phyloP scores from a whole-genome alignment of 768 basidiomycete genomes.

The Xerocomellus chrysenteron region DNA sequence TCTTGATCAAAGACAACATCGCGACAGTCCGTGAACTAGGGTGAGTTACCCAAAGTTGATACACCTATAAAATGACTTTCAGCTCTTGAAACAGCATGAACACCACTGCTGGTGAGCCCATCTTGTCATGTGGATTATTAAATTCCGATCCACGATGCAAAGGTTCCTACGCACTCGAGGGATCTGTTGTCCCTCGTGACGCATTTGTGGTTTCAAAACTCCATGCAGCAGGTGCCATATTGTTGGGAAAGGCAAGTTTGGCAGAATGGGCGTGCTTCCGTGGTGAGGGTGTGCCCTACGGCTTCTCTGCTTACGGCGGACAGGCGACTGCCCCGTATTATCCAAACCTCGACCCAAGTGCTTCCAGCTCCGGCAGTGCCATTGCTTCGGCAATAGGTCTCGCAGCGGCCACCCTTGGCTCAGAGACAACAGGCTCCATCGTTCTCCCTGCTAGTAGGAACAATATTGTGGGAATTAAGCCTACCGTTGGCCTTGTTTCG shows the following conservation, averaged over 20 bases:
- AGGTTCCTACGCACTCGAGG: slow-evolving; percentile 39
- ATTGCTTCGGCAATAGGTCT: slow-evolving; percentile 46
- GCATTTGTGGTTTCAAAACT: slow-evolving; percentile 34
- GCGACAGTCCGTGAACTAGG: slow-evolving; percentile 31
- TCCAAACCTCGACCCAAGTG: slow-evolving; percentile 40
- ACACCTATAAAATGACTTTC: not conserved
- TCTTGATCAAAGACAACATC: slow-evolving; percentile 53
- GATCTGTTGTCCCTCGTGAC: slow-evolving; percentile 39
- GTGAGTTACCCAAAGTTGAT: slow-evolving; percentile 9
- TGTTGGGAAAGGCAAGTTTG: slow-evolving; percentile 43
- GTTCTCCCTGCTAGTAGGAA: slow-evolving; percentile 42
- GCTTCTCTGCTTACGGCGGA: slow-evolving; percentile 48
- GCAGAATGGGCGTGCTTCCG: slow-evolving; percentile 46
- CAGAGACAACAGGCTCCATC: slow-evolving; percentile 51
- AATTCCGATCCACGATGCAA: slow-evolving; percentile 3
- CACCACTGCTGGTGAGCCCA: slow-evolving; percentile 47
- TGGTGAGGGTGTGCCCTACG: slow-evolving; percentile 34
- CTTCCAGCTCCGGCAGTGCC: slow-evolving; percentile 45
- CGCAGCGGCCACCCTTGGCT: slow-evolving; percentile 43
- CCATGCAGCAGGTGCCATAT: slow-evolving; percentile 34
- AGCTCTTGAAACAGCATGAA: slow-evolving; percentile 40
- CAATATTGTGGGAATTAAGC: slow-evolving; percentile 46
- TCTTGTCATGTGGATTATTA: not conserved
- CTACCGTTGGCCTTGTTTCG: slow-evolving; percentile 43
- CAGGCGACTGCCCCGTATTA: slow-evolving; percentile 43